Base-by-base conservation (phyloP, 805 yeast species). In the Saccharomyces jurei region DNA sequence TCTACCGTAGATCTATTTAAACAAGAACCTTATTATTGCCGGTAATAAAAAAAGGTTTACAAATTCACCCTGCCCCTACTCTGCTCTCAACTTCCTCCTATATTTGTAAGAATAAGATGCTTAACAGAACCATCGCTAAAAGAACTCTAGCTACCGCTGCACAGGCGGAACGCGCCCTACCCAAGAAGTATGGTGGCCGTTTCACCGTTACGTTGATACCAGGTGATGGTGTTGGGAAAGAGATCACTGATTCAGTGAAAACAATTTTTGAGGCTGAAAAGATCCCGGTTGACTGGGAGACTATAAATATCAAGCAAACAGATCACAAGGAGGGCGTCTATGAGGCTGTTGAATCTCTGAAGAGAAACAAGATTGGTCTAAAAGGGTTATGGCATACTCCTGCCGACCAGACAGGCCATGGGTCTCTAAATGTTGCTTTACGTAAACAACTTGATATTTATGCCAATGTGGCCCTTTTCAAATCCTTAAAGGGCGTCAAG, bases 201-300 rank as follows among this genome's bases (percentile, higher is more conserved):
- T 91, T 82, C 80, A 87, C 92, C 52, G 97, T 94, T 55, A 92
- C 99, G 51, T 80, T 92, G 71, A 86, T 92, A 64, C 98, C 98
- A 56, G 97, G 99, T 75, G 99, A 92, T 71, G 98, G 98, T 81
- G 87, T 91, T 63, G 99, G 99, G 74, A 86, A 85, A 69, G 97
- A 91, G 77, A 88, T 91, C 71, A 86, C 98, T 56, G 92, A 87
- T 72, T 87, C 97, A 27, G 99, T 92, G 57, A 84, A 87, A 73
- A 82, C 89, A 63, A 87, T 92, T 71, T 92, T 92, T 80, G 81
- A 84, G 70, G 82, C 89, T 59, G 90, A 87, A 74, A 83, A 82
- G 62, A 86, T 94, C 48, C 99, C 99, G 63, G 84, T 92, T 62
- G 96, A 90, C 64, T 94, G 94, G 87, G 98, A 94, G 73, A 80